Evolutionary conservation across 352 stramenopile genomes (phyloP).

Genomic region (Globisporangium viniferum): DNA sequence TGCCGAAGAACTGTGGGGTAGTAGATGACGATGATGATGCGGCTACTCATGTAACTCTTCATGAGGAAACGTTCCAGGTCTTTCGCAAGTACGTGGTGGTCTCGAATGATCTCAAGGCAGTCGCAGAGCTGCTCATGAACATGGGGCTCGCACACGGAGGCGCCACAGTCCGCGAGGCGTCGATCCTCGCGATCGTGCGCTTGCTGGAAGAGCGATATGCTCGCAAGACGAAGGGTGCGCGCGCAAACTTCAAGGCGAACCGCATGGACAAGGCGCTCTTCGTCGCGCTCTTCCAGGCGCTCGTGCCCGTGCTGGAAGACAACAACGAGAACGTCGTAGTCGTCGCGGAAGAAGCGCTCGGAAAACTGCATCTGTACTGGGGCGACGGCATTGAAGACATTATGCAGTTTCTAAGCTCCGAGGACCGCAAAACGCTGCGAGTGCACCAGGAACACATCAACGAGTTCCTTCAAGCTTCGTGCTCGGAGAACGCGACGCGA

Average conservation of each 20-base stretch:
- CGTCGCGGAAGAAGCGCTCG: slow-evolving; percentile 56
- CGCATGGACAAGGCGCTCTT: slow-evolving; percentile 55
- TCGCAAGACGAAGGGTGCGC: slow-evolving; percentile 12
- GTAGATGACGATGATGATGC: background rate
- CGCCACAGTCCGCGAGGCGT: slow-evolving; percentile 44
- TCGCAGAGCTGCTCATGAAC: slow-evolving; percentile 61
- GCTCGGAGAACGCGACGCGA: background rate
- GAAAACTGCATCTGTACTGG: slow-evolving; percentile 64
- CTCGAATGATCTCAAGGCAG: slow-evolving; percentile 56
- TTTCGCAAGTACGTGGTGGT: slow-evolving; percentile 62
- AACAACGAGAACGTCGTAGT: slow-evolving; percentile 54
- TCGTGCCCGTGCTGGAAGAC: slow-evolving; percentile 61
- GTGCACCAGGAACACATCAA: slow-evolving; percentile 47
- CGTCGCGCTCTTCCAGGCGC: slow-evolving; percentile 49
- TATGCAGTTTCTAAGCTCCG: slow-evolving; percentile 55
- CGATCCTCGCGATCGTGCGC: slow-evolving; percentile 39
- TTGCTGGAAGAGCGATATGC: slow-evolving; percentile 58
- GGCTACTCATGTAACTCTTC: slow-evolving; percentile 17
- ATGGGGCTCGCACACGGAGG: slow-evolving; percentile 42
- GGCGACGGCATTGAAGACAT: slow-evolving; percentile 36
- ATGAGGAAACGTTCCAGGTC: slow-evolving; percentile 59
- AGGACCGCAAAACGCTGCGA: slow-evolving; percentile 54
- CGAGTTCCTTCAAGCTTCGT: slow-evolving; percentile 37
- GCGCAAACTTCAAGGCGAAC: slow-evolving; percentile 8
- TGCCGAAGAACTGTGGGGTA: slow-evolving; percentile 21